Evolutionary conservation across 2,329 filamentous ascomycete species (phyloP), one percentile per base, ranked within the genome.

Genomic region (Monosporascus sp.): DNA sequence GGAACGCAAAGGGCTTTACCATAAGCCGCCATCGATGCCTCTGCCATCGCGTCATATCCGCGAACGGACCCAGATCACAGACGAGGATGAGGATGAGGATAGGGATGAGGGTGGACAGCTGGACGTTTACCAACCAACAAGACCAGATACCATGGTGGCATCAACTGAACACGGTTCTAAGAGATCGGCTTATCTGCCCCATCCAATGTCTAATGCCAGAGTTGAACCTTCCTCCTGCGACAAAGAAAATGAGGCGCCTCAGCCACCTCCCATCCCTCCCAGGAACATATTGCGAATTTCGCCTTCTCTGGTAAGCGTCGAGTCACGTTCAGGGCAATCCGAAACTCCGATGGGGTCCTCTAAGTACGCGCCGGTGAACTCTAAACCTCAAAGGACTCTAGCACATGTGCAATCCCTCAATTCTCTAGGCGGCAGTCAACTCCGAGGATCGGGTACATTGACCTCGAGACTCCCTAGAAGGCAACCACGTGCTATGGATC

Each of bases 41-140:
- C 56, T 50, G 5, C 37, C 47, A 1, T 57, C 64, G 18, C 69
- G 75, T 0, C 79, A 82, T 58, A 62, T 79, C 18, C 71, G 78
- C 39, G 79, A 82, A 61, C 60, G 64, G 8, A 76, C 79, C 1
- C 77, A 81, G 43, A 79, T 81, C 9, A 55, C 57, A 49, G 72
- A 74, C 6, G 71, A 71, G 15, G 65, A 71, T 14, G 68, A 70
- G 15, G 65, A 71, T 14, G 68, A 70, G 17, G 56, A 56, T 27
- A 39, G 53, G 8, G 56, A 55, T 22, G 41, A 52, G 8, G 1
- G 3, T 14, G 35, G 48, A 31, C 44, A 35, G 17, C 41, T 60
- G 14, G 50, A 57, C 45, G 55, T 58, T n/a, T 60, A 58, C 47
- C 52, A 43, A 17, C 55, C 47, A 45, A 58, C 53, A 45, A 50